phyloP scores from a whole-genome alignment of 306 rosid species.

The Cucurbita maxima region DNA sequence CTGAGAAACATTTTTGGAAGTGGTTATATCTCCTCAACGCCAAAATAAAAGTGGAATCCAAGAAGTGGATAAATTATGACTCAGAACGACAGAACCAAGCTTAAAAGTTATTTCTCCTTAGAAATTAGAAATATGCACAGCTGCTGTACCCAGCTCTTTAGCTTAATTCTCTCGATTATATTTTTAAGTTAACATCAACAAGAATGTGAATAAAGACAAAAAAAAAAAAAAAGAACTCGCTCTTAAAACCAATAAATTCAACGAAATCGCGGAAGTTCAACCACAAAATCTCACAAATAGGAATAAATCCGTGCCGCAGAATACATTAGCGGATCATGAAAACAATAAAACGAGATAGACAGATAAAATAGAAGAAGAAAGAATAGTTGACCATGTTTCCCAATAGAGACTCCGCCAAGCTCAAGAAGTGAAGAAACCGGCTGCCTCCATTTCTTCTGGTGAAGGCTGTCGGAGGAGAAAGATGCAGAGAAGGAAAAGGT shows the following conservation, averaged over 20 bases:
- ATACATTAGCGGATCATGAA: neutral
- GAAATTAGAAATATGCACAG: neutral
- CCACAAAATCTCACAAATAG: neutral
- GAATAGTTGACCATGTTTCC: constrained; percentile 40
- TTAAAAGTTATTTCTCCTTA: neutral
- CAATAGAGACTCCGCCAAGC: constrained; percentile 64
- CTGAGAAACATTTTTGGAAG: neutral
- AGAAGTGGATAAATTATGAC: neutral
- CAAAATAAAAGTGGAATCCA: neutral
- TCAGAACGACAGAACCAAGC: neutral
- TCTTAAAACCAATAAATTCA: too few relatives aligned
- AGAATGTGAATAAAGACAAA: neutral
- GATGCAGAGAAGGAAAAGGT: neutral
- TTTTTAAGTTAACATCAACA: neutral
- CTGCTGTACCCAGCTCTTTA: neutral
- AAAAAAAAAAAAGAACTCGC: too few relatives aligned
- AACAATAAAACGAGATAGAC: neutral
- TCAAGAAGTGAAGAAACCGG: constrained; percentile 44
- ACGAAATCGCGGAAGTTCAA: neutral
- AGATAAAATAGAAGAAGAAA: neutral
- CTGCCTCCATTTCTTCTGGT: constrained; percentile 54
- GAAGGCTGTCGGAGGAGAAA: constrained; percentile 15
- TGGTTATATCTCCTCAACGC: neutral
- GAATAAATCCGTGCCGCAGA: neutral
- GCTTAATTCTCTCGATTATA: neutral